phyloP scores from a whole-genome alignment of 306 rosid genomes.

The Canavalia gladiata region DNA sequence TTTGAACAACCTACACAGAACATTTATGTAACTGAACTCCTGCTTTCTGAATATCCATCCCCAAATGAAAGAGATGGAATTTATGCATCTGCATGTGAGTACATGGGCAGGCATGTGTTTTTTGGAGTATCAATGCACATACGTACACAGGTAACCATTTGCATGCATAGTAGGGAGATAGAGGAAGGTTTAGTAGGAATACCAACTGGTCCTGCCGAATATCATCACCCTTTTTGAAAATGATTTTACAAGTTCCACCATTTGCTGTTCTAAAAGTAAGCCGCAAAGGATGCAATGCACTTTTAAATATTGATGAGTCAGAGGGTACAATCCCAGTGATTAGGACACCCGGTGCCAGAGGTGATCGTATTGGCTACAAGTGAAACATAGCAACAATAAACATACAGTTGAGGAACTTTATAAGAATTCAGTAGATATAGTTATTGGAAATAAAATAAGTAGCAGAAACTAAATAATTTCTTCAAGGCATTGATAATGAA shows the following conservation, averaged over 20 bases:
- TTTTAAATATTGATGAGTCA: slow-evolving; percentile 94
- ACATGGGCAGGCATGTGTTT: slow-evolving; percentile 9
- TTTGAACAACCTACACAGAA: slow-evolving; percentile 87
- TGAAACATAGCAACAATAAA: slow-evolving; percentile 44
- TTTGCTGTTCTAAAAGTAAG: slow-evolving; percentile 85
- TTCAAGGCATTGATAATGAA: slow-evolving; percentile 24
- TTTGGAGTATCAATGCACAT: slow-evolving; percentile 21
- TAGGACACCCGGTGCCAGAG: slow-evolving; percentile 85
- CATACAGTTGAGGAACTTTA: slow-evolving; percentile 36
- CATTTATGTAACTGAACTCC: slow-evolving; percentile 42
- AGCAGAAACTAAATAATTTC: slow-evolving; percentile 2
- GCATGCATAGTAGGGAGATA: slow-evolving; percentile 36
- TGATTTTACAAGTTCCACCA: slow-evolving; percentile 82
- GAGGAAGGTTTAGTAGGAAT: slow-evolving; percentile 51
- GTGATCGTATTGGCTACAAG: slow-evolving; percentile 90
- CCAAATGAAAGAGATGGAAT: slow-evolving; percentile 6
- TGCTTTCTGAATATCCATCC: slow-evolving; percentile 35
- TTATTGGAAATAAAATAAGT: slow-evolving; percentile 23
- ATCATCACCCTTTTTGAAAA: slow-evolving; percentile 96
- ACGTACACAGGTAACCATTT: slow-evolving; percentile 4
- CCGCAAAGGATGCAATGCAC: slow-evolving; percentile 97
- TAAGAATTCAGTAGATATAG: slow-evolving; percentile 36
- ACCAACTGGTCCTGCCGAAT: slow-evolving; percentile 98
- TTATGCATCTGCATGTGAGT: neutral
- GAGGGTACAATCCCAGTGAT: slow-evolving; percentile 89